These are phyloP conservation scores for Penicillium sp. DNA, from an alignment of 2,329 filamentous ascomycete genomes.

Conservation along the genomic window DNA sequence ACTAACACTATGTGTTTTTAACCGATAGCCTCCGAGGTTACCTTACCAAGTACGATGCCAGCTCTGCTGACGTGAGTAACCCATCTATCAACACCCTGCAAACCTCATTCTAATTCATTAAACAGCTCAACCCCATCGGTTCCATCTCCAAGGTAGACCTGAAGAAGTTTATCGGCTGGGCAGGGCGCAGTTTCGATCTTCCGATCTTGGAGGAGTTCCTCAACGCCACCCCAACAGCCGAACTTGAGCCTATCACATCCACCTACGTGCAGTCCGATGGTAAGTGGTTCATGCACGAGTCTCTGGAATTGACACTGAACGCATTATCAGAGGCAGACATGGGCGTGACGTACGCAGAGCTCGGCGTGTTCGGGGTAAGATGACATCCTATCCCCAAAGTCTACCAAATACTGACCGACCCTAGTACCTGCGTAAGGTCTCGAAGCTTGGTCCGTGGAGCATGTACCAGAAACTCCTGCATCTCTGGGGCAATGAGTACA, in stretches of 20 bases:
- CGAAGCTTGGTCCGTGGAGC: slow-evolving; percentile 51
- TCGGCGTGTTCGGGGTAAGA: slow-evolving; percentile 46
- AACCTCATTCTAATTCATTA: slow-evolving; percentile 47
- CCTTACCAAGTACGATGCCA: slow-evolving; percentile 66
- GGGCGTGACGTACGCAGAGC: slow-evolving; percentile 52
- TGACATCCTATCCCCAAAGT: not conserved
- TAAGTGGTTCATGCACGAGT: not conserved
- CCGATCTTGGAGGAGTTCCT: slow-evolving; percentile 64
- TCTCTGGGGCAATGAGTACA: slow-evolving; percentile 43
- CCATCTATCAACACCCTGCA: not conserved
- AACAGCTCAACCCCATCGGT: slow-evolving; percentile 38
- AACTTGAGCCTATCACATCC: slow-evolving; percentile 61
- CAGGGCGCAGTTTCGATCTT: slow-evolving; percentile 54
- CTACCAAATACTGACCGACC: slow-evolving; percentile 45
- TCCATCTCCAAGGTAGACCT: slow-evolving; percentile 62
- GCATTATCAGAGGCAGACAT: slow-evolving; percentile 46
- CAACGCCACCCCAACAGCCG: slow-evolving; percentile 57
- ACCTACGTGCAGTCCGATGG: slow-evolving; percentile 54
- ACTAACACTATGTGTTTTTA: not conserved
- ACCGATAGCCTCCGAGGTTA: slow-evolving; percentile 44
- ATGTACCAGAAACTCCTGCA: slow-evolving; percentile 52
- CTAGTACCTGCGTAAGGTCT: slow-evolving; percentile 51
- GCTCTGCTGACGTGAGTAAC: slow-evolving; percentile 49
- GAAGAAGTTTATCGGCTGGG: slow-evolving; percentile 66
- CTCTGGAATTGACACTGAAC: not conserved